Percentiles rank a stretch among this genome's conserved stretches.
These are phyloP conservation scores for Hygrophila difformis DNA, from an alignment of 257 asterid species.

Conservation along the genomic window DNA sequence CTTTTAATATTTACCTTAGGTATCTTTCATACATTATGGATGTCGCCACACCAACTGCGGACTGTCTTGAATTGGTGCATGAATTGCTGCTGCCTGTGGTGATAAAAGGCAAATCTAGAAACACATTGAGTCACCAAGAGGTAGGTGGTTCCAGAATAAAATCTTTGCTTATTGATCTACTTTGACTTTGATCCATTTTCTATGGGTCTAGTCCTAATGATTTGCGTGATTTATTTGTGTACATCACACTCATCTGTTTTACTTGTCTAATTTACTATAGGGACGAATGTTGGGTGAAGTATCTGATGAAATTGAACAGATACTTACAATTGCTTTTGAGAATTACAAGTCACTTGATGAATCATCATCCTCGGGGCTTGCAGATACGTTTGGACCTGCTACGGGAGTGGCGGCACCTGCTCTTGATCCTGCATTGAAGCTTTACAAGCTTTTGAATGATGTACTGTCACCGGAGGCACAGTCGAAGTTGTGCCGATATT, in stretches of 20 bases:
- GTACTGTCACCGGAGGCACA: conserved; percentile 78
- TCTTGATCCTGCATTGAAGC: conserved; percentile 68
- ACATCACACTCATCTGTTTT: conserved; percentile 4
- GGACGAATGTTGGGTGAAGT: conserved; percentile 86
- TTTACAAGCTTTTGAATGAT: conserved; percentile 71
- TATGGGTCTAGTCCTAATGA: background rate
- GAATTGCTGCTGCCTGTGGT: conserved; percentile 76
- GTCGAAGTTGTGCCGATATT: conserved; percentile 71
- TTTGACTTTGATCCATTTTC: background rate
- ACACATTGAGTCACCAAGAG: conserved; percentile 89
- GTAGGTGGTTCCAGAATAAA: conserved; percentile 38
- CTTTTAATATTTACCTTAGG: conserved; percentile 29
- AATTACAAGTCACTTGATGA: conserved; percentile 90
- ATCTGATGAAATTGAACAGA: conserved; percentile 69
- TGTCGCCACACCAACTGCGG: conserved; percentile 94
- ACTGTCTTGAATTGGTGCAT: conserved; percentile 69
- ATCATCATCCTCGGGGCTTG: conserved; percentile 55
- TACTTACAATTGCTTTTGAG: conserved; percentile 61
- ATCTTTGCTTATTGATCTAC: background rate
- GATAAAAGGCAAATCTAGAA: conserved; percentile 51
- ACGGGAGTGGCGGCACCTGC: conserved; percentile 80
- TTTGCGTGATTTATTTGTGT: conserved; percentile 6
- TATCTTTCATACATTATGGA: conserved; percentile 93
- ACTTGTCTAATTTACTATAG: conserved; percentile 35
- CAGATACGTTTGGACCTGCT: conserved; percentile 60